A percentile compares a stretch with the other conserved stretches of the same genome.
These are phyloP conservation scores for Rauvolfia tetraphylla DNA, from an alignment of 257 asterid genomes.

Conservation along the genomic window DNA sequence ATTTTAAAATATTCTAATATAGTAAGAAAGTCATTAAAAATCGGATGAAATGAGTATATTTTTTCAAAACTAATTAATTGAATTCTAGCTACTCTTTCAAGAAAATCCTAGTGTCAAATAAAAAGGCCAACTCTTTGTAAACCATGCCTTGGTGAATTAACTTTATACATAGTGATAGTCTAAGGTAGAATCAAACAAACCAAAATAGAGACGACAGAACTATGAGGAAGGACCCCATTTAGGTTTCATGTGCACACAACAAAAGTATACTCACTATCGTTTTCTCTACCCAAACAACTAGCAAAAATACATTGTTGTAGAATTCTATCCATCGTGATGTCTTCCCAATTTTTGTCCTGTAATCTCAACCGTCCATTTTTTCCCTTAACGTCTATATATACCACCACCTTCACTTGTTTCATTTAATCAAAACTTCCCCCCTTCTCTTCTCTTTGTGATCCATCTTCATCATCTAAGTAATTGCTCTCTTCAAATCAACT, in stretches of 20 bases:
- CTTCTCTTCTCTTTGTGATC: not conserved
- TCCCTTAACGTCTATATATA: conserved; percentile 34
- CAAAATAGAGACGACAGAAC: conserved; percentile 19
- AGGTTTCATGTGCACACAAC: conserved; percentile 9
- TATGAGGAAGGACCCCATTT: conserved; percentile 19
- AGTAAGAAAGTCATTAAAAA: no score
- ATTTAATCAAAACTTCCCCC: conserved; percentile 11
- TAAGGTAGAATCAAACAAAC: conserved; percentile 18
- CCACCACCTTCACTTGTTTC: conserved; percentile 16
- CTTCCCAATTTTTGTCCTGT: not conserved
- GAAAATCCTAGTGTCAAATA: conserved; percentile 8
- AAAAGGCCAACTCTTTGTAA: not conserved
- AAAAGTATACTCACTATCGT: not conserved
- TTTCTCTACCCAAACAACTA: conserved; percentile 10
- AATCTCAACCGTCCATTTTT: conserved; percentile 25
- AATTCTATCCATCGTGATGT: conserved; percentile 8
- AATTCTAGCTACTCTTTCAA: no score
- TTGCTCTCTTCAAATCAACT: conserved; percentile 17
- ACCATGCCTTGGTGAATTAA: no score
- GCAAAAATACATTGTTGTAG: not conserved
- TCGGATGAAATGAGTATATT: no score
- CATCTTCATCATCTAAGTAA: conserved; percentile 15
- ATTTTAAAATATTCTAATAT: no score
- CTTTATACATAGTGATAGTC: not conserved
- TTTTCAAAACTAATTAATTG: no score